Conservation (phyloP, 2,329 filamentous ascomycete species). For the Arthrobotrys sinensis region DNA sequence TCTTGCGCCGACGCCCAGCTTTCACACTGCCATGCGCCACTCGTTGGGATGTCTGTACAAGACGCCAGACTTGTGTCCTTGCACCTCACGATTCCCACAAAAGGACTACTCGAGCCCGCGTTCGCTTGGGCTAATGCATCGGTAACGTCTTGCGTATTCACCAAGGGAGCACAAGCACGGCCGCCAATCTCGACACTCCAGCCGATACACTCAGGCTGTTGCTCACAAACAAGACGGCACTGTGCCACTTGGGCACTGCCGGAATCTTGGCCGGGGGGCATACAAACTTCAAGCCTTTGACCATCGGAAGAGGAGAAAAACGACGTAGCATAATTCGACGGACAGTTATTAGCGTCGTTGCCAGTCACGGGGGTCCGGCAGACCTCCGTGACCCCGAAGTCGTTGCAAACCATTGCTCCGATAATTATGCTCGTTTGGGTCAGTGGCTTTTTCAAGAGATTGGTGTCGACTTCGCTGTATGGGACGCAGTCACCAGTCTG, state of each 20-base stretch:
- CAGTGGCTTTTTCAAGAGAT: neutral
- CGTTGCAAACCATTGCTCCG: constrained; percentile 3
- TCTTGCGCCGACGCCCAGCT: neutral
- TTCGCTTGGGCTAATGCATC: no score
- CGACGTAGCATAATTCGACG: neutral
- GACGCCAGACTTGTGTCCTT: neutral
- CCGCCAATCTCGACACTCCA: no score
- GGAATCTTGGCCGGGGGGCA: neutral
- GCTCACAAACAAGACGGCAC: no score
- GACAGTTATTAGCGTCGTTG: neutral
- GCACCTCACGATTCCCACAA: neutral
- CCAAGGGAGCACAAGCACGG: no score
- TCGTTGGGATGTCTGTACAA: neutral
- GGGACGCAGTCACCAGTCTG: neutral
- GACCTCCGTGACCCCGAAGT: neutral
- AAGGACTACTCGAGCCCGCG: neutral
- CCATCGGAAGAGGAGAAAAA: no score
- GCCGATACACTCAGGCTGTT: no score
- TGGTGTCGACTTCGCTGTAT: neutral
- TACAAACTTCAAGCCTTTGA: neutral
- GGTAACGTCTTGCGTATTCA: no score
- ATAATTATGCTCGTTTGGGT: neutral
- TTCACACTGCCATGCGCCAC: neutral
- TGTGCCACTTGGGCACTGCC: no score
- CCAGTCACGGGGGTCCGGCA: neutral